Evolutionary conservation across 495 filamentous ascomycete species (phyloP), one percentile per base, ranked within the genome.

Genomic region (Penicillium canescens): DNA sequence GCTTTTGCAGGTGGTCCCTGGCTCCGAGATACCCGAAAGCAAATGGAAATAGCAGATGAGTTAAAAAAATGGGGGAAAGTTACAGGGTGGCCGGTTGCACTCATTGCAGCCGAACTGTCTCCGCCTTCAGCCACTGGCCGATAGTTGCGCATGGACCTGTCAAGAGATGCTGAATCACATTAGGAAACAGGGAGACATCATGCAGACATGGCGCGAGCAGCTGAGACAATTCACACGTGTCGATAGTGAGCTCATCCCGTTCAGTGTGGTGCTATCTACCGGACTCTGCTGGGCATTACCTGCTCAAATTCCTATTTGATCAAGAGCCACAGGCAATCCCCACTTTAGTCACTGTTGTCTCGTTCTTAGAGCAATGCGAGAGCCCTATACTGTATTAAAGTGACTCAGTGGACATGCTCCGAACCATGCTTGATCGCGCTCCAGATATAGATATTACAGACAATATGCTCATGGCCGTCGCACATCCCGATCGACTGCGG

Each of bases 151-250:
- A 18, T 18, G 18, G 18, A 1, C 18, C 18, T 18, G 18, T 18
- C 18, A 18, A 18, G 18, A 18, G 18, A 18, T 18, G 18, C 1
- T 18, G 18, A 1, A 18, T 18, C 1, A 1, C 18, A 18, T 18
- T 1, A 18, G 18, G 1, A 1, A 18, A 18, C 18, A 18, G 18
- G 3, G 94, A 93, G n/a, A 96, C 68, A 52, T 83, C 83, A 54
- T 92, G 87, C 16, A 96, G 68, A 62, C 84, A 85, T 3, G 91
- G 92, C 21, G 89, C 82, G 14, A 98, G 75, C 3, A 96, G 70
- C 47, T 75, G 63, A 23, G 92, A 91, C 31, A 91, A 57, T 35
- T 82, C 69, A 5, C 75, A 84, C 3, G 84, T 87, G 42, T 80
- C 70, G 37, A 98, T 62, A 10, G 91, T 89, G 44, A 96, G 77